A percentile compares a stretch with the other conserved stretches of the same genome.
These are phyloP conservation scores for Lachancea lanzarotensis DNA, from an alignment of 805 yeast species.

Conservation along the genomic window DNA sequence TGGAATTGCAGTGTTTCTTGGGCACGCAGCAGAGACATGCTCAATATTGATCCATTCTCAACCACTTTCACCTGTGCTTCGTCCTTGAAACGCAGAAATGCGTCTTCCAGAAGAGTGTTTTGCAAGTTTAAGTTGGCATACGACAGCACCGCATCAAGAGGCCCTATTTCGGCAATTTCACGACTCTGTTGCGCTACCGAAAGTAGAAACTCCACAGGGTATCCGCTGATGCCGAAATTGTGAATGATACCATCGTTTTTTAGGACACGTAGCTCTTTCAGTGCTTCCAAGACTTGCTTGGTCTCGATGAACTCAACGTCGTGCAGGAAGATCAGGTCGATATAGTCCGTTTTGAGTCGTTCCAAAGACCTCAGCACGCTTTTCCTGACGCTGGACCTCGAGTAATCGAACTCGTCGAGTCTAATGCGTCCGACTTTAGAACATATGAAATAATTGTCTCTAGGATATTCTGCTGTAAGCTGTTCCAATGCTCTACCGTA, in stretches of 20 bases:
- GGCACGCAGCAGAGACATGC: conserved; percentile 78
- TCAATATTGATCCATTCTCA: conserved; percentile 78
- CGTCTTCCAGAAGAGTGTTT: conserved; percentile 48
- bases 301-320: conserved; percentile 76
- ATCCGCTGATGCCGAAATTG: conserved; percentile 78
- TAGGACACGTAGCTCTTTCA: conserved; percentile 50
- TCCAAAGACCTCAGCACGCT: conserved; percentile 63
- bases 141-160: conserved; percentile 68
- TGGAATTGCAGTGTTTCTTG: conserved; percentile 68
- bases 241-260: conserved; percentile 57
- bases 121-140: conserved; percentile 82
- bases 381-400: conserved; percentile 48
- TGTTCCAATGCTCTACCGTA: conserved; percentile 58
- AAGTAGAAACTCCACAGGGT: conserved; percentile 67
- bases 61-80: conserved; percentile 53
- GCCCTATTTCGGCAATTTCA: conserved; percentile 42
- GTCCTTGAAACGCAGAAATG: conserved; percentile 41
- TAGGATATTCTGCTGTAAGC: conserved; percentile 35
- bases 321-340: conserved; percentile 82
- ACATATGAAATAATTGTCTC: conserved; percentile 63
- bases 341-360: conserved; percentile 57
- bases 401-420: conserved; percentile 68
- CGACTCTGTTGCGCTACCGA: conserved; percentile 40
- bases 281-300: conserved; percentile 51
- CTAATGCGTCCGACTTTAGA: conserved; percentile 81